Conservation (phyloP, 2,329 filamentous ascomycete species). For the Ophiostoma sp. region DNA sequence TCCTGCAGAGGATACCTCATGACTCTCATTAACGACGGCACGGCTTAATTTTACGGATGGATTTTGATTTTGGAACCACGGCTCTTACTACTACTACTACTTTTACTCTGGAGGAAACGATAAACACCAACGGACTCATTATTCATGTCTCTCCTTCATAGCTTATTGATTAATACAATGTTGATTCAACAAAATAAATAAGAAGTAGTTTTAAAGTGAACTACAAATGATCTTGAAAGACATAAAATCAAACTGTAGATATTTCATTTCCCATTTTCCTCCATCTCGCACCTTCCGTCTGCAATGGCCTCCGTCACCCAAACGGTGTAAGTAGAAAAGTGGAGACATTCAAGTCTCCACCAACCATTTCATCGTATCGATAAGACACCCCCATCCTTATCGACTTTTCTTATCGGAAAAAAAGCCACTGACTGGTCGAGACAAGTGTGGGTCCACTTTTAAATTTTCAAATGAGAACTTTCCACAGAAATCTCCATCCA, state of each 20-base stretch:
- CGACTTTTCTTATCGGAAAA: background rate
- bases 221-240: background rate
- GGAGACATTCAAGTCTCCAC: background rate
- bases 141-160: constrained; percentile 18
- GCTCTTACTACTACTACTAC: background rate
- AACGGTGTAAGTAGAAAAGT: constrained; percentile 14
- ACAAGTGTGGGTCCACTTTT: background rate
- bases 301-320: background rate
- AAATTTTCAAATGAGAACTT: background rate
- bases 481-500: background rate
- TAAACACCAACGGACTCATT: background rate
- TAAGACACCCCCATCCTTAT: background rate
- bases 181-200: background rate
- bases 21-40: constrained; percentile 15
- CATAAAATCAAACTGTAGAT: background rate
- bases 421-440: background rate
- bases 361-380: background rate
- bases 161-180: constrained; percentile 1
- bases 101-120: constrained; percentile 7
- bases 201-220: background rate
- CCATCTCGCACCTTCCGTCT: background rate
- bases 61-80: background rate
- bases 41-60: background rate
- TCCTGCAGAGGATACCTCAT: background rate
- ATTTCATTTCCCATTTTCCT: background rate